These are phyloP conservation scores for Penicillium sp. DNA, from an alignment of 2,329 filamentous ascomycete genomes.

Conservation along the genomic window DNA sequence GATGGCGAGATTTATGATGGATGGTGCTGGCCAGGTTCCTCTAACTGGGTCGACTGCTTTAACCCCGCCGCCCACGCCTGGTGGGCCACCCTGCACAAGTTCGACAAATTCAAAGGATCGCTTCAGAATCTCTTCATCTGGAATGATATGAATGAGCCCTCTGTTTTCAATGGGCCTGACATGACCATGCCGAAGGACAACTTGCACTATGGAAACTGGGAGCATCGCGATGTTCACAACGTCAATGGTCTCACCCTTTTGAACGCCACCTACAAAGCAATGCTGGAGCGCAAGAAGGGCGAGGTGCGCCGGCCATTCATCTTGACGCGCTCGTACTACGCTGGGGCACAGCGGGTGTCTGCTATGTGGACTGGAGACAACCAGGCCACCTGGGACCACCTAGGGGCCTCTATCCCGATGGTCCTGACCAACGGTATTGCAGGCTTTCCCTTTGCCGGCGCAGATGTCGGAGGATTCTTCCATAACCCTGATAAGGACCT, in stretches of 20 bases:
- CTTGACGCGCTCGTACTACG: constrained; percentile 83
- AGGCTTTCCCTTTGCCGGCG: constrained; percentile 86
- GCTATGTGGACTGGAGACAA: constrained; percentile 99
- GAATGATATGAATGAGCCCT: constrained; percentile 99
- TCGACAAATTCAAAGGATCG: constrained; percentile 77
- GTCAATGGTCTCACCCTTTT: constrained; percentile 90
- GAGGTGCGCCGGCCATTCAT: constrained; percentile 81
- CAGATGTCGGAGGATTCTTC: constrained; percentile 96
- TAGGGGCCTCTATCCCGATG: constrained; percentile 88
- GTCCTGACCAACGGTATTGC: constrained; percentile 83
- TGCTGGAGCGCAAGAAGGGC: constrained; percentile 75
- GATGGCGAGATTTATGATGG: constrained; percentile 82
- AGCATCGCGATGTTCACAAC: constrained; percentile 94
- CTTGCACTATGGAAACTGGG: constrained; percentile 81
- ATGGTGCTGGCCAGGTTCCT: constrained; percentile 97
- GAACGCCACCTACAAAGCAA: constrained; percentile 81
- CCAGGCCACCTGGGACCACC: constrained; percentile 81
- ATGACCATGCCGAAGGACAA: constrained; percentile 99
- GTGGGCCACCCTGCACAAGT: constrained; percentile 86
- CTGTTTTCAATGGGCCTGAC: constrained; percentile 95
- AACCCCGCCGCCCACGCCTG: constrained; percentile 83
- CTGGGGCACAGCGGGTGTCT: constrained; percentile 77
- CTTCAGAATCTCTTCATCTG: constrained; percentile 83
- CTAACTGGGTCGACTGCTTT: constrained; percentile 92
- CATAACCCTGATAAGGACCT: constrained; percentile 91